A percentile compares a stretch with the other conserved stretches of the same genome.
phyloP scores from a whole-genome alignment of 2,329 filamentous ascomycete species.

The Alternaria panax region DNA sequence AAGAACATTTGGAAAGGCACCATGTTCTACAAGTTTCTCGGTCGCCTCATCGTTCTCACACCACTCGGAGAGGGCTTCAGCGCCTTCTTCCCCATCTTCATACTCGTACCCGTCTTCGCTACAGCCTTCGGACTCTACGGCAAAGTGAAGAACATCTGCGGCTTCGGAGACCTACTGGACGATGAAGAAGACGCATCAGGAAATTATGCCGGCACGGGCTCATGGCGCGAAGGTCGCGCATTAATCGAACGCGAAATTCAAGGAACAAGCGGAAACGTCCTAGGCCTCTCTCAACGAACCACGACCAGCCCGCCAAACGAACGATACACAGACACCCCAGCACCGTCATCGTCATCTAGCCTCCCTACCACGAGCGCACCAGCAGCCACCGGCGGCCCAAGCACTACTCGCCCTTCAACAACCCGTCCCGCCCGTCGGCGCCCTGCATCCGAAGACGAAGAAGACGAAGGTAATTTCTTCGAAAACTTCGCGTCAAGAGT shows the following conservation, averaged over 20 bases:
- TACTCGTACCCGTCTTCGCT: constrained; percentile 84
- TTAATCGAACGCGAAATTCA: constrained; percentile 83
- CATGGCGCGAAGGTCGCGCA: constrained; percentile 90
- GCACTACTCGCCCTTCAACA: constrained; percentile 8
- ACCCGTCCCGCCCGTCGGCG: constrained; percentile 25
- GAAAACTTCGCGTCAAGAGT: constrained; percentile 83
- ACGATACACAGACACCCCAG: constrained; percentile 35
- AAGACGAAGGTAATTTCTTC: constrained; percentile 83
- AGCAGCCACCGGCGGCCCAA: constrained; percentile 16
- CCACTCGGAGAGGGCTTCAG: constrained; percentile 84
- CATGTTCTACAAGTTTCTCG: constrained; percentile 87
- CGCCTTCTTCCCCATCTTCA: constrained; percentile 84
- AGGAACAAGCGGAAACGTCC: constrained; percentile 50
- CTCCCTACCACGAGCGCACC: neutral
- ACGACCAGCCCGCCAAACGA: constrained; percentile 25
- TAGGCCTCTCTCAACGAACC: constrained; percentile 38
- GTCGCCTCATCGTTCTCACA: constrained; percentile 81
- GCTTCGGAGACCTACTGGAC: constrained; percentile 80
- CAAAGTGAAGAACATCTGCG: constrained; percentile 75
- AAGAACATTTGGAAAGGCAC: constrained; percentile 75
- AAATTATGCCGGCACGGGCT: constrained; percentile 73
- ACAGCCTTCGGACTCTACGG: constrained; percentile 91
- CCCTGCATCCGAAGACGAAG: constrained; percentile 59
- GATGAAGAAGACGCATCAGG: constrained; percentile 71
- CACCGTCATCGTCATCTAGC: constrained; percentile 10